Conservation (phyloP, 306 rosid genomes). For the Prunus armeniaca region DNA sequence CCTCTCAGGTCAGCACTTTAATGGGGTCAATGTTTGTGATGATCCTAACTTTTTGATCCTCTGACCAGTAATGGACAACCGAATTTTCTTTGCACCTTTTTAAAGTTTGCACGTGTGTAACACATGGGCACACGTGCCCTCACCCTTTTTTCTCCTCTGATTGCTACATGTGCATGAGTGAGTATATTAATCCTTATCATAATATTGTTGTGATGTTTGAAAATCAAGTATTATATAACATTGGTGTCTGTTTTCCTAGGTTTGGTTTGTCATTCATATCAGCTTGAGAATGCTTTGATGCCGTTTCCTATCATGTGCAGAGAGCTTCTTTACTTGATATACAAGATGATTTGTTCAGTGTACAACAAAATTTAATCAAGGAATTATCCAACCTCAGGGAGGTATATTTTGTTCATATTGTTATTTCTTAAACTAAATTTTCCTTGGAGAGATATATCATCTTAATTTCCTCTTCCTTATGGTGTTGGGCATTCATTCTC, state of each 20-base stretch:
- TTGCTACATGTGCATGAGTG: too few species aligned
- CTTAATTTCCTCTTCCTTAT: background rate
- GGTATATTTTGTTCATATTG: slow-evolving; percentile 9
- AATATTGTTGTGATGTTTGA: background rate
- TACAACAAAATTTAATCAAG: slow-evolving; percentile 3
- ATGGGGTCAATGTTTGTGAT: too few species aligned
- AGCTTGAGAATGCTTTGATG: background rate
- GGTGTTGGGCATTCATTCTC: background rate
- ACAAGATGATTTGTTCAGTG: slow-evolving; percentile 9
- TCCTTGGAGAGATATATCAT: background rate
- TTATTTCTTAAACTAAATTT: background rate
- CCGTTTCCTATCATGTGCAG: background rate
- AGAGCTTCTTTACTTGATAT: slow-evolving; percentile 7
- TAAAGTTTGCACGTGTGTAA: too few species aligned
- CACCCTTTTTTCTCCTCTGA: too few species aligned
- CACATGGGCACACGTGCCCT: too few species aligned
- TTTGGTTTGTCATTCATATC: background rate
- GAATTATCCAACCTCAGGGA: background rate
- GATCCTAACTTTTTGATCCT: too few species aligned
- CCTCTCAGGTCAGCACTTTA: too few species aligned
- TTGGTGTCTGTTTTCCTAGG: background rate
- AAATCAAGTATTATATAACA: background rate
- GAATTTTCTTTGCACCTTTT: too few species aligned
- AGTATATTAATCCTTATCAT: too few species aligned
- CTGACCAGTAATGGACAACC: too few species aligned